Conservation (phyloP, 2,329 filamentous ascomycete genomes). For the Harringtonia lauricola region DNA sequence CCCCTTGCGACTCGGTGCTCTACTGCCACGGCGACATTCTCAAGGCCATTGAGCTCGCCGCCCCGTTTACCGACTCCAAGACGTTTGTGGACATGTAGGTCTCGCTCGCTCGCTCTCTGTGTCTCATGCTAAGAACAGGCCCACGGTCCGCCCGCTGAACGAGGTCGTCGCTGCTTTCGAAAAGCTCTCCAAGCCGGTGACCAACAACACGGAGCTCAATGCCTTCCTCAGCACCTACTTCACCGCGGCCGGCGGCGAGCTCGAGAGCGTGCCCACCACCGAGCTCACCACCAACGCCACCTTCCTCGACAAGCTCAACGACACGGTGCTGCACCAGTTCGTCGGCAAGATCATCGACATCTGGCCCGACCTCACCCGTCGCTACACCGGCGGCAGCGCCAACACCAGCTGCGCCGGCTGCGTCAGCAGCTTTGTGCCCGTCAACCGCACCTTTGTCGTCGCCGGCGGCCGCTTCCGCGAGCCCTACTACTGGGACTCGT, state of each 20-base stretch:
- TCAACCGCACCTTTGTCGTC: conserved; percentile 59
- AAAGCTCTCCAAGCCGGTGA: conserved; percentile 46
- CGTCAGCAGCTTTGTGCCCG: conserved; percentile 52
- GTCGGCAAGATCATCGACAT: conserved; percentile 54
- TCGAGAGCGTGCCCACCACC: conserved; percentile 39
- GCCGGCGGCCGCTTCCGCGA: conserved; percentile 62
- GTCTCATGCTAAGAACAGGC: conserved; percentile 25
- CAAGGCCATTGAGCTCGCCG: conserved; percentile 49
- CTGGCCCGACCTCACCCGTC: conserved; percentile 56
- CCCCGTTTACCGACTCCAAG: conserved; percentile 56
- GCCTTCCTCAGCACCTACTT: conserved; percentile 54
- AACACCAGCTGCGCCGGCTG: conserved; percentile 41
- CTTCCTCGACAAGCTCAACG: conserved; percentile 46
- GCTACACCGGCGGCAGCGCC: conserved; percentile 34
- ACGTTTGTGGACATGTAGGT: conserved; percentile 59
- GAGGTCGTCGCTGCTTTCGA: conserved; percentile 52
- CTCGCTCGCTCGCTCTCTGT: not conserved
- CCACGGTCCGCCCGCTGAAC: conserved; percentile 45
- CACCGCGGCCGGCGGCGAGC: conserved; percentile 50
- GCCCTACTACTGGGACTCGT: conserved; percentile 62
- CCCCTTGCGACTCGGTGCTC: conserved; percentile 56
- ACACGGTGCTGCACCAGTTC: conserved; percentile 49
- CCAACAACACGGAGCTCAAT: conserved; percentile 51
- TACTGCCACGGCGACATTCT: conserved; percentile 59
- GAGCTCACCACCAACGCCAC: conserved; percentile 43